Evolutionary conservation across 306 rosid genomes (phyloP), one percentile per base, ranked within the genome.

Genomic region (Quercus glauca): DNA sequence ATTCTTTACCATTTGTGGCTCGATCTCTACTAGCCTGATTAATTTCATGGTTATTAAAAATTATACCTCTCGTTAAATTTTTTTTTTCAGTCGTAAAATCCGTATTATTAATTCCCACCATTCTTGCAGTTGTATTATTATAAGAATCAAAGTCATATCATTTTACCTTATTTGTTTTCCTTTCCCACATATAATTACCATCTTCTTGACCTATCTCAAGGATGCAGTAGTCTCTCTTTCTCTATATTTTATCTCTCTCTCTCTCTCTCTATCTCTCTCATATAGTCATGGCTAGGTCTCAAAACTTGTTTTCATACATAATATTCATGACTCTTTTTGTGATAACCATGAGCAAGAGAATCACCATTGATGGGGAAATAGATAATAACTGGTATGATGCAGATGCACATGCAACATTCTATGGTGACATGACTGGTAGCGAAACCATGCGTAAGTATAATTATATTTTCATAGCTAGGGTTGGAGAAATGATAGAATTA

Each of bases 361-460:
- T 63, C 69, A 5, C 37, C 37, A 28, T 63, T 63, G 73, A 31
- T 41, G 28, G 63, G 9, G 15, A 52, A 6, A 33, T 37, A 69
- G 77, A 35, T 19, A 1, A 1, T 5, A 31, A 0, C 5, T 94
- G 96, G 96, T 20, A 78, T 0, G 76, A 80, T 53, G 98, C 91
- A 0, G 76, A 80, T 53, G 98, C 91, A 0, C 89, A 41, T 8
- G 45, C 45, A 41, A 41, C 45, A 41, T 41, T 41, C 45, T 41
- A 41, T 41, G 45, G 45, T 41, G 45, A 41, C 45, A 41, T 41
- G 45, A 41, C 45, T 41, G 45, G 45, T 0, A 41, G 12, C 12
- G 45, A 41, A 41, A 41, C 45, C 45, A 41, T 41, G 45, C 45
- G 45, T 41, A 41, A 8, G 45, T 41, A 41, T 41, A 41, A 41